Evolutionary conservation across 2,329 filamentous ascomycete species (phyloP), one percentile per base, ranked within the genome.

Genomic region (Juglanconis oblonga): DNA sequence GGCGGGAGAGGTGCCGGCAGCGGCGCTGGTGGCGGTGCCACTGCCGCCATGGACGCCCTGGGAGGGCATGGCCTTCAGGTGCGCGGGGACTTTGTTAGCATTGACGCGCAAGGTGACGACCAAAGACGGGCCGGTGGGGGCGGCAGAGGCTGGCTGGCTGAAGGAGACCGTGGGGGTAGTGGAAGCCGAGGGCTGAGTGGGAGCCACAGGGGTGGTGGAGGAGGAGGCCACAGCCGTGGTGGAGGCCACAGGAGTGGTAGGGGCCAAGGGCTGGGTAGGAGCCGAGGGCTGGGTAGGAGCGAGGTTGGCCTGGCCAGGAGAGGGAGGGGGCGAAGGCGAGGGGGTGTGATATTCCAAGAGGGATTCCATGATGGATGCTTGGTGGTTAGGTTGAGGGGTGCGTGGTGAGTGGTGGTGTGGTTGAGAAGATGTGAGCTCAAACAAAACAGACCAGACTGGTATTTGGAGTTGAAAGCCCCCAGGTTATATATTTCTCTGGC

Each of bases 1-100:
- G 51, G 77, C 80, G 35, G 84, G 87, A 7, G 81, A 77, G 9
- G 84, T 82, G 66, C 85, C 77, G 40, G 83, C 86, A 64, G 76
- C 74, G 42, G 63, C 51, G 14, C 45, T 63, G 14, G 35, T 17
- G 52, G 40, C 11, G n/a, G 52, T 9, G 40, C n/a, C 29, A 2
- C 36, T 5, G 14, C 42, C 42, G 42, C n/a, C n/a, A 3, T 3
- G 13, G 42, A n/a, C 17, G 42, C 14, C 42, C 8, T n/a, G 13
- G 42, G 42, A n/a, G n/a, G 42, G 5, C 38, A 40, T 40, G 10
- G 10, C 51, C 13, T 61, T 57, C 13, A 61, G 44, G 33, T 51
- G 55, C 11, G 50, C 59, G 36, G 58, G 50, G 33, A 51, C 52
- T 51, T 47, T 59, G 11, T 58, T 64, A 48, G 67, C 66, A 11